Base-by-base conservation (phyloP, 495 filamentous ascomycete species). In the Penicillium ochrochloron region DNA sequence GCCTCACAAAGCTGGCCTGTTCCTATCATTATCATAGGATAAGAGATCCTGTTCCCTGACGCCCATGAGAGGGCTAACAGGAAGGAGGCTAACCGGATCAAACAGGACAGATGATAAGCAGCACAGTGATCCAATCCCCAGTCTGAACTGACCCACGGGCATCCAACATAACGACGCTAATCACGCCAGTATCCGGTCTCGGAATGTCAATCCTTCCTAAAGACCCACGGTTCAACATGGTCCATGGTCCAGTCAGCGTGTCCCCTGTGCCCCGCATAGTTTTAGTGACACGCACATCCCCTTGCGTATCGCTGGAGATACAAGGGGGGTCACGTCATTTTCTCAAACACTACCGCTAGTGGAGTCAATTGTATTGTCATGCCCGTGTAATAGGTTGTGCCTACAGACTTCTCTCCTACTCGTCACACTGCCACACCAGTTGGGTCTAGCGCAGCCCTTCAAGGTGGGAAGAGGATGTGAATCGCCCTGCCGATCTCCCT, bases 161-260 rank as follows among this genome's bases (percentile, higher is more conserved):
- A 59, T 58, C 62, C 54, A 58, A 29, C 44, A 33, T 48, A 34
- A 51, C 52, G 42, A 62, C 65, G 62, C 68, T 70, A 70, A 66
- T 50, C 68, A 70, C 68, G 66, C 66, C 66, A 66, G 62, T 61
- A 67, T 62, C 69, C 69, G 67, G 63, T 62, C 67, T 66, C 66
- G 69, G 69, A 71, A 71, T 69, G 69, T 61, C 55, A 70, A 70
- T 67, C 62, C 7, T 56, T 21, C 33, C 25, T 5, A 9, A 17
- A 57, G 68, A 68, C 68, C 69, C 69, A 71, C 63, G 69, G 69
- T 69, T 69, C 66, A 41, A 42, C 35, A 44, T 56, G 46, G 33
- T 3, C 21, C 9, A 11, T 35, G 15, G 33, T 5, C 51, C 60
- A 62, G 27, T 56, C 34, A 55, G 48, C 17, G 48, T 27, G 19